A percentile compares a stretch with the other conserved stretches of the same genome.
Conservation (phyloP, 1,284 basidiomycete species). For the Melampsora abietis-canadensis region DNA sequence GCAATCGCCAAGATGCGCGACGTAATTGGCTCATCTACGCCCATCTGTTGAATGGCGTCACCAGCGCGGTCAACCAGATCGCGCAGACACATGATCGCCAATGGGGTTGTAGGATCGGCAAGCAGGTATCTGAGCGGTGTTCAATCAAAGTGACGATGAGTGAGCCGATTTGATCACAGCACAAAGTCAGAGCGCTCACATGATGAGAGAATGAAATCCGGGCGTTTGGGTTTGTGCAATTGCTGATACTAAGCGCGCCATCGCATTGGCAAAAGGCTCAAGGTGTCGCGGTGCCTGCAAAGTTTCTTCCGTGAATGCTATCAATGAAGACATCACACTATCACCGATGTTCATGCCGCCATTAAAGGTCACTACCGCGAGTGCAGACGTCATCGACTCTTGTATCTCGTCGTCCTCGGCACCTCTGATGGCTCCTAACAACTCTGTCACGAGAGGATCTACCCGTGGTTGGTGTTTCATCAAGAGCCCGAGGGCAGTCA, state of each 20-base stretch:
- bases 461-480: constrained; percentile 85
- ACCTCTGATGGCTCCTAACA: constrained; percentile 14
- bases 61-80: constrained; percentile 33
- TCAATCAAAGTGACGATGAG: neutral
- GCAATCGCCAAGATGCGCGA: constrained; percentile 10
- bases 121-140: constrained; percentile 20
- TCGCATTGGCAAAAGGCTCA: constrained; percentile 28
- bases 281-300: constrained; percentile 29
- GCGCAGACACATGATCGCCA: constrained; percentile 29
- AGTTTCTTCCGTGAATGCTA: constrained; percentile 25
- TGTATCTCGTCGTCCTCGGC: constrained; percentile 26
- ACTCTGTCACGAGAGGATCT: constrained; percentile 57
- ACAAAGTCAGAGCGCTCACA: neutral
- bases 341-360: constrained; percentile 32
- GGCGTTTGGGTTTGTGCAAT: constrained; percentile 17
- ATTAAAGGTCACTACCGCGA: constrained; percentile 27
- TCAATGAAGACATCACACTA: constrained; percentile 21
- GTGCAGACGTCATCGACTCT: constrained; percentile 26
- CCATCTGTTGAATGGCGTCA: constrained; percentile 36
- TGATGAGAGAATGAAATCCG: constrained; percentile 4
- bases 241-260: constrained; percentile 23
- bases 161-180: neutral
- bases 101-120: constrained; percentile 31
- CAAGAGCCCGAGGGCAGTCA: constrained; percentile 78
- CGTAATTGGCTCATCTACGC: constrained; percentile 25